A percentile compares a stretch with the other conserved stretches of the same genome.
These are phyloP conservation scores for Yamadazyma endophytica DNA, from an alignment of 805 yeast genomes.

Conservation along the genomic window DNA sequence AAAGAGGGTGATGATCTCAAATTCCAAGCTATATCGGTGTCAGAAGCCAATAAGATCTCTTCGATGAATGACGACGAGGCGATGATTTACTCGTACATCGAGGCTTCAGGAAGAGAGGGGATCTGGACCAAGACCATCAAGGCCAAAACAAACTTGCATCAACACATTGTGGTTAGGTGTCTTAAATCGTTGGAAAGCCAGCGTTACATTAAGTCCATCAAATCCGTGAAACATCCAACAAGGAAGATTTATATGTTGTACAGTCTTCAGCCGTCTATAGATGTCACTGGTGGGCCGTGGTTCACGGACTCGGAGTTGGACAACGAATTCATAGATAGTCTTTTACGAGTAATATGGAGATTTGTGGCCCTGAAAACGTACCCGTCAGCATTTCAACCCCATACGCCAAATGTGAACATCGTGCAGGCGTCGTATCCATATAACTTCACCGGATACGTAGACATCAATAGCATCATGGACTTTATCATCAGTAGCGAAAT, in stretches of 20 bases:
- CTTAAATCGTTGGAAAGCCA: conserved; percentile 76
- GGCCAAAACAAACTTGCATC: conserved; percentile 84
- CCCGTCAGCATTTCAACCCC: conserved; percentile 64
- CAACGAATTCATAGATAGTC: conserved; percentile 83
- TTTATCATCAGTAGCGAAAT: conserved; percentile 71
- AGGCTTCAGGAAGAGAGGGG: conserved; percentile 91
- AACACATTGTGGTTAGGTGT: conserved; percentile 83
- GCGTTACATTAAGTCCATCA: conserved; percentile 81
- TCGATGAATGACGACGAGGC: conserved; percentile 86
- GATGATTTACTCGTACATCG: conserved; percentile 85
- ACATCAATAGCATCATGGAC: conserved; percentile 67
- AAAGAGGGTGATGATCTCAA: conserved; percentile 62
- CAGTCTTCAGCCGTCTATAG: conserved; percentile 87
- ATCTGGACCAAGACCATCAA: conserved; percentile 93
- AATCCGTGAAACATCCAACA: conserved; percentile 88
- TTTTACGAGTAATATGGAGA: conserved; percentile 84
- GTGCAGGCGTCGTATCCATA: conserved; percentile 52
- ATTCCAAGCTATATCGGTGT: conserved; percentile 69
- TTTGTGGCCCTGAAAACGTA: conserved; percentile 71
- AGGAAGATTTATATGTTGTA: conserved; percentile 95
- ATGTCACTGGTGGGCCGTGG: conserved; percentile 99
- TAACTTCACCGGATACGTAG: conserved; percentile 59
- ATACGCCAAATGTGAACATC: conserved; percentile 28
- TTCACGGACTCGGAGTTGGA: conserved; percentile 94
- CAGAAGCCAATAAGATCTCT: conserved; percentile 74